phyloP scores from a whole-genome alignment of 768 basidiomycete genomes.

The Tulasnella sp. region DNA sequence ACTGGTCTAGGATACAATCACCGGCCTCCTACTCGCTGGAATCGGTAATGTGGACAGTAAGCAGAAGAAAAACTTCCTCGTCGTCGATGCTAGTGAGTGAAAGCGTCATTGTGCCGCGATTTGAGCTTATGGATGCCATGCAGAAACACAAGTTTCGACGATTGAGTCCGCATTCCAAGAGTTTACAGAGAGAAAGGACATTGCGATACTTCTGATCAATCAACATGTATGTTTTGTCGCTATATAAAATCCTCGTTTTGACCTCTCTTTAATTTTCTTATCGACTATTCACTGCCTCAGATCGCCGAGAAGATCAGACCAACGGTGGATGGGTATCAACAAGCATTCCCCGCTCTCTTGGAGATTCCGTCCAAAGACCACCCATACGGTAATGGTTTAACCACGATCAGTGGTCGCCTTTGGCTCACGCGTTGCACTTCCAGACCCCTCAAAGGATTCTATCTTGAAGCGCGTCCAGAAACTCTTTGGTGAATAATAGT shows the following conservation, averaged over 20 bases:
- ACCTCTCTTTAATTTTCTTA: neutral
- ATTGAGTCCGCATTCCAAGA: slow-evolving; percentile 92
- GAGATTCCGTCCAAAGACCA: slow-evolving; percentile 99
- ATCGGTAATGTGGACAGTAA: slow-evolving; percentile 82
- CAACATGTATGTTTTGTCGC: slow-evolving; percentile 62
- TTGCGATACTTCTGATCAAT: slow-evolving; percentile 94
- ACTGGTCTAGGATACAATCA: slow-evolving; percentile 78
- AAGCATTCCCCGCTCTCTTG: slow-evolving; percentile 90
- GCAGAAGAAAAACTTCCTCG: slow-evolving; percentile 95
- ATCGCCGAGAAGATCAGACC: slow-evolving; percentile 95
- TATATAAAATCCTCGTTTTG: neutral
- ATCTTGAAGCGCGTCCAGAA: slow-evolving; percentile 94
- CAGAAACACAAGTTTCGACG: slow-evolving; percentile 81
- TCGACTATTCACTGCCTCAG: slow-evolving; percentile 31
- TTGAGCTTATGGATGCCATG: neutral
- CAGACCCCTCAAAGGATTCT: slow-evolving; percentile 93
- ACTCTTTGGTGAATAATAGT: slow-evolving; percentile 86
- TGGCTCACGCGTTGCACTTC: neutral
- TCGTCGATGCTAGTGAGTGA: slow-evolving; percentile 83
- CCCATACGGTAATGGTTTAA: slow-evolving; percentile 60
- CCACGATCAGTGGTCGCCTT: neutral
- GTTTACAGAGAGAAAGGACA: slow-evolving; percentile 86
- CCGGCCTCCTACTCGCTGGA: slow-evolving; percentile 88
- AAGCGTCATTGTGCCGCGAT: neutral
- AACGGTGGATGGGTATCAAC: slow-evolving; percentile 86